These are phyloP conservation scores for Fomitopsis pinicola DNA, from an alignment of 1,284 basidiomycete genomes.

Conservation along the genomic window DNA sequence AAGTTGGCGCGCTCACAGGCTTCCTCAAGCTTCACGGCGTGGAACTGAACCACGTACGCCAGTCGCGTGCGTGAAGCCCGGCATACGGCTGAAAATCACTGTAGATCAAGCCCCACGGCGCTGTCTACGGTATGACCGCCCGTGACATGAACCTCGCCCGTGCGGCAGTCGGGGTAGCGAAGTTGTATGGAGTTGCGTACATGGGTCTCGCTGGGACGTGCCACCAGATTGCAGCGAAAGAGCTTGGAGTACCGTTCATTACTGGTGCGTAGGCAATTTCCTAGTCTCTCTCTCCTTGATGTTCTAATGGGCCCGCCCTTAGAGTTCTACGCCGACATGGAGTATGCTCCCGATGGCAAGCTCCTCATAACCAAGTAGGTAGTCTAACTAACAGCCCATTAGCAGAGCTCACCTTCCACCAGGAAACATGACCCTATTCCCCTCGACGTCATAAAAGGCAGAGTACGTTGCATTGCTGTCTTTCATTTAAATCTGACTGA, in stretches of 20 bases:
- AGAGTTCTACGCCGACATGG: slow-evolving; percentile 65
- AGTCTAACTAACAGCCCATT: background rate
- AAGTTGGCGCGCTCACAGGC: slow-evolving; percentile 54
- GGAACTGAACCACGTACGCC: slow-evolving; percentile 45
- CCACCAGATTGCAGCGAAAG: slow-evolving; percentile 50
- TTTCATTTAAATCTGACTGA: background rate
- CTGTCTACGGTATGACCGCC: slow-evolving; percentile 51
- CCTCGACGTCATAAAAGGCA: slow-evolving; percentile 35
- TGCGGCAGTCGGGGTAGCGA: slow-evolving; percentile 45
- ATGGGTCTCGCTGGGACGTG: slow-evolving; percentile 57
- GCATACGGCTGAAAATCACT: background rate
- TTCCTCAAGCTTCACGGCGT: slow-evolving; percentile 49
- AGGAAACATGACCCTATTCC: slow-evolving; percentile 51
- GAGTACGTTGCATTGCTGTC: slow-evolving; percentile 28
- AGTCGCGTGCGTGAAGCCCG: background rate
- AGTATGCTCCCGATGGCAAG: slow-evolving; percentile 50
- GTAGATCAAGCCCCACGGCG: slow-evolving; percentile 51
- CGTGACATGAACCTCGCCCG: slow-evolving; percentile 49
- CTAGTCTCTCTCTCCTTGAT: background rate
- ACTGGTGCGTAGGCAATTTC: slow-evolving; percentile 35
- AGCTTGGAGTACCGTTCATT: slow-evolving; percentile 51
- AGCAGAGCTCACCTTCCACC: background rate
- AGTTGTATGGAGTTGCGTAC: slow-evolving; percentile 49
- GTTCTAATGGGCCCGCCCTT: background rate
- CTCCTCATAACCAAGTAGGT: slow-evolving; percentile 52